Conservation (phyloP, 108 stramenopile genomes). For the Schizochytrium sp. region DNA sequence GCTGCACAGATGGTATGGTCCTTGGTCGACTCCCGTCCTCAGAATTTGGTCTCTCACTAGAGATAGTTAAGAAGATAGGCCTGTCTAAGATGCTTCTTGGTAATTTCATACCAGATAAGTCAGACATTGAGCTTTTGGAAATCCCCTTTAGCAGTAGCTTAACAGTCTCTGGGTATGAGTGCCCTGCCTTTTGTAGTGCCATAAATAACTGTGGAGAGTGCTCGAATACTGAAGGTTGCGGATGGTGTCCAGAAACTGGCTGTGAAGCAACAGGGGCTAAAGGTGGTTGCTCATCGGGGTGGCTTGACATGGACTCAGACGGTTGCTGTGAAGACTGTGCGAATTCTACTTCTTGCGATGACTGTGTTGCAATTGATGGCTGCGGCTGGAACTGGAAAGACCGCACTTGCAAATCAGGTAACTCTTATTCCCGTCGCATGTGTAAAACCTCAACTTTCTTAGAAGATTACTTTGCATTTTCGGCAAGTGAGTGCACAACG, state of each 20-base stretch:
- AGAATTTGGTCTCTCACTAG: constrained; percentile 26
- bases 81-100: constrained; percentile 14
- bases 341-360: background rate
- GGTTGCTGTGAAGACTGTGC: constrained; percentile 28
- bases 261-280: constrained; percentile 41
- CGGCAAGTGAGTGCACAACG: background rate
- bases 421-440: background rate
- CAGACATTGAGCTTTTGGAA: background rate
- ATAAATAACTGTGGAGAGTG: constrained; percentile 42
- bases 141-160: constrained; percentile 13
- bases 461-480: background rate
- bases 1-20: constrained; percentile 56
- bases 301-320: constrained; percentile 41
- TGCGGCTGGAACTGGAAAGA: constrained; percentile 7
- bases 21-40: constrained; percentile 28
- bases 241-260: constrained; percentile 36
- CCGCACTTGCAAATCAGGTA: background rate
- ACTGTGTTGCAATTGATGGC: background rate
- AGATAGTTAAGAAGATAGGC: background rate
- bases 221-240: constrained; percentile 25
- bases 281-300: constrained; percentile 25
- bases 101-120: background rate
- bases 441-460: background rate
- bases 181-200: constrained; percentile 44
- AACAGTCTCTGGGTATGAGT: constrained; percentile 47